Conservation (phyloP, 495 filamentous ascomycete genomes). For the Talaromyces ruber region DNA sequence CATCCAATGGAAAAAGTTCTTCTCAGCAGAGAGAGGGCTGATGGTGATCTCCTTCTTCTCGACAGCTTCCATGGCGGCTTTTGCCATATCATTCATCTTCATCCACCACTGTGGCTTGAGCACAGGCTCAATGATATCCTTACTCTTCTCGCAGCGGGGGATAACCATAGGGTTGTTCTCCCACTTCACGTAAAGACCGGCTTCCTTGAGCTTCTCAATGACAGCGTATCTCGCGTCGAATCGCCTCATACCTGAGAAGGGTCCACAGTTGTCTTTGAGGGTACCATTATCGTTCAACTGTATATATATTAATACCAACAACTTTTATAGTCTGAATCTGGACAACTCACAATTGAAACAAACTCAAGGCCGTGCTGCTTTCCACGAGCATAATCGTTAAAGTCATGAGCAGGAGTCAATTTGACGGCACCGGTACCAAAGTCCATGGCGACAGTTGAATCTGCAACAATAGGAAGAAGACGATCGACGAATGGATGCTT, state of each 20-base stretch:
- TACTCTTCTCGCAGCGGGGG: conserved; percentile 64
- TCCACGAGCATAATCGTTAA: conserved; percentile 68
- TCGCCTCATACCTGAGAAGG: conserved; percentile 59
- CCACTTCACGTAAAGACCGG: conserved; percentile 67
- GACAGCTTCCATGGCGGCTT: conserved; percentile 57
- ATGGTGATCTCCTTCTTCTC: conserved; percentile 62
- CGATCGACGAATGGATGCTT: conserved; percentile 63
- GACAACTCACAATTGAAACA: conserved; percentile 22
- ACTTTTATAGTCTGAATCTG: neutral
- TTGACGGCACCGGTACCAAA: conserved; percentile 78
- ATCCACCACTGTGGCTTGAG: conserved; percentile 79
- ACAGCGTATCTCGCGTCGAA: conserved; percentile 71
- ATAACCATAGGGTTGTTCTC: conserved; percentile 74
- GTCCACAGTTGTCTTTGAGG: conserved; percentile 55
- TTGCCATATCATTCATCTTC: conserved; percentile 52
- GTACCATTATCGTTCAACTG: conserved; percentile 50
- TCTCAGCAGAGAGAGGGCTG: conserved; percentile 57
- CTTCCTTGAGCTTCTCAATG: conserved; percentile 58
- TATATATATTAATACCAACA: conserved; percentile 10
- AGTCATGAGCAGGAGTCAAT: conserved; percentile 71
- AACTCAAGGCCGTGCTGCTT: conserved; percentile 54
- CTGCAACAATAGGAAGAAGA: conserved; percentile 60
- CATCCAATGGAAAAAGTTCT: conserved; percentile 67
- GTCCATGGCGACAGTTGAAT: conserved; percentile 60
- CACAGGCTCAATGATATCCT: conserved; percentile 72